Base-by-base conservation (phyloP, 768 basidiomycete genomes). In the Mycena amicta region DNA sequence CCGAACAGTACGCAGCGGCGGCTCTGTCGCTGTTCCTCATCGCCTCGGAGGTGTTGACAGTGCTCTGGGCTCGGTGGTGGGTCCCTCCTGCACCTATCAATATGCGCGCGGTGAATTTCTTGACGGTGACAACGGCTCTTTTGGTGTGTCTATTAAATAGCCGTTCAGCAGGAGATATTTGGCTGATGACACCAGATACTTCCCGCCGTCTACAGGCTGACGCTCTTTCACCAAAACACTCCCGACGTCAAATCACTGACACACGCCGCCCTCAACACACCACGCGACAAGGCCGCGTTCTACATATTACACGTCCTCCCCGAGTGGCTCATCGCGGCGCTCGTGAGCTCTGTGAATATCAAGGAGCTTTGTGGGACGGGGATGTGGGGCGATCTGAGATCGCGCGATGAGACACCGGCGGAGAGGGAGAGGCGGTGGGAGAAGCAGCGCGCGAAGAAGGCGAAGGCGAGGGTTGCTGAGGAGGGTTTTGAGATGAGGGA, bases 301-400 rank as follows among this genome's bases (percentile, higher is more conserved):
- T 82, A 82, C 57, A 61, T 80, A 13, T 74, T 79, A 55, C 79
- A 80, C 52, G 68, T 75, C n/a, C 62, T 80, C 3, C 79, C 78
- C 2, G 80, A 80, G 58, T 80, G 77, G 77, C 33, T 77, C 23
- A 67, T 71, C 8, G 69, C 60, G 40, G 54, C 61, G 8, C 50
- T 73, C 20, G 52, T 78, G 20, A 65, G 77, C 30, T 31, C 53
- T 1, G 60, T 68, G 30, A 76, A 78, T 52, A 63, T 69, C 5
- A 67, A 75, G 20, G 68, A 71, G 56, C 64, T 66, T 18, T 72
- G 71, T 55, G 72, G 71, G 5, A 76, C 75, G 2, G 77, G 76
- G 5, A 27, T 68, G 11, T 63, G 28, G 8, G 75, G 75, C 30
- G 77, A 77, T 49, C n/a, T n/a, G n/a, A n/a, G n/a, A n/a, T n/a